Evolutionary conservation across 805 yeast genomes (phyloP), one percentile per base, ranked within the genome.

Genomic region (Candida saitoana): DNA sequence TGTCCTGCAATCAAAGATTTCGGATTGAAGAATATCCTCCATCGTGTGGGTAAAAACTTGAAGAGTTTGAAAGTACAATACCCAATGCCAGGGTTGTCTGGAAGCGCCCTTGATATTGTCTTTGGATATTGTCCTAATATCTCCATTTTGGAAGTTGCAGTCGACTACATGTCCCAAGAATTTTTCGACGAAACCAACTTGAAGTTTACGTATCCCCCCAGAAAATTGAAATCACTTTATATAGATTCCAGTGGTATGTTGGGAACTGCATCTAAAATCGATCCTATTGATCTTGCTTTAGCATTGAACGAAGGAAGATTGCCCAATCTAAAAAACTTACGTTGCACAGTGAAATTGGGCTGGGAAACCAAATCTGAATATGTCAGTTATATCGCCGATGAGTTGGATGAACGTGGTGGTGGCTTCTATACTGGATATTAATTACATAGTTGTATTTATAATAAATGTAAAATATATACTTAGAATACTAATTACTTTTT

Each of bases 221-320:
- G 73, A 22, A 87, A 87, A 1, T 63, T 91, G 45, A 71, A 69
- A 40, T 74, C 79, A 1, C 60, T 93, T 27, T 78, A 79, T 55
- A 72, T 93, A 18, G 91, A 87, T 44, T 83, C 95, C 36, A 82
- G 95, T 46, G 97, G 98, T 1, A 79, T 83, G 65, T 63, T 85
- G 45, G 97, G 97, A 2, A 87, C 90, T 44, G 76, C 88, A 2
- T 77, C 82, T 18, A 87, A 87, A 55, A 65, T 93, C 25, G 87
- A 87, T 52, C 96, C 98, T 0, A 84, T 87, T 51, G 97, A 91
- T 59, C 67, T 93, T 44, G 86, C 93, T 0, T 74, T 89, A 36
- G 96, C 97, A 0, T 64, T 90, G 16, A 73, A 79, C 56, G 96
- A 90, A 45, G 82, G 79, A 7, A 67, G 95, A 51, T 61, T 93